Evolutionary conservation across 768 basidiomycete genomes (phyloP).

Genomic region (Suillus bovinus): DNA sequence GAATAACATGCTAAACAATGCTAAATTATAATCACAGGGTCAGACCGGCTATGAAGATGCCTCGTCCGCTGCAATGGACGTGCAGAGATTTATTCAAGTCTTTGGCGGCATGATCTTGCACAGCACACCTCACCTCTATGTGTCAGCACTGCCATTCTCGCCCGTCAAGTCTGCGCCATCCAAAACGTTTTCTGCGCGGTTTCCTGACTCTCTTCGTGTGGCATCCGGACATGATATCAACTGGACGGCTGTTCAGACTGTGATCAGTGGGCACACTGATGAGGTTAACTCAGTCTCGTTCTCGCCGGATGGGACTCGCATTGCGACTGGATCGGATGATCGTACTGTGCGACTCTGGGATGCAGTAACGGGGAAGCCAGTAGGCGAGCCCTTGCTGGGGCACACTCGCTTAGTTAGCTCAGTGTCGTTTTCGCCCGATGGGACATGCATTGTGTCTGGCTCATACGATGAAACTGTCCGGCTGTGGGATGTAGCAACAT

Average conservation of each 20-base stretch:
- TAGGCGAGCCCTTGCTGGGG: not conserved
- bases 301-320: not conserved
- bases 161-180: not conserved
- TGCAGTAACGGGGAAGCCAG: not conserved
- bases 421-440: not conserved
- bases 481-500: not conserved
- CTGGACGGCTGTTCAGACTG: not conserved
- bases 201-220: not conserved
- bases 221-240: not conserved
- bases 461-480: not conserved
- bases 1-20: not conserved
- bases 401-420: accelerated
- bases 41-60: not conserved
- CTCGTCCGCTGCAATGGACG: not conserved
- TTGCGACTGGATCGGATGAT: not conserved
- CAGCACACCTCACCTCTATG: not conserved
- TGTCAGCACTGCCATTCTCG: not conserved
- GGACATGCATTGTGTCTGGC: slow-evolving; percentile 1
- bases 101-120: not conserved
- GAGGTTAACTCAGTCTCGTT: not conserved
- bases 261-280: not conserved
- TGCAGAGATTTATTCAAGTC: not conserved
- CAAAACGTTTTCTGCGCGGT: not conserved
- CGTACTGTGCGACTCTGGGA: not conserved
- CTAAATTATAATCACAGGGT: not conserved